Evolutionary conservation across 495 filamentous ascomycete species (phyloP).

Genomic region (Melanomma pulvis-pyrius): DNA sequence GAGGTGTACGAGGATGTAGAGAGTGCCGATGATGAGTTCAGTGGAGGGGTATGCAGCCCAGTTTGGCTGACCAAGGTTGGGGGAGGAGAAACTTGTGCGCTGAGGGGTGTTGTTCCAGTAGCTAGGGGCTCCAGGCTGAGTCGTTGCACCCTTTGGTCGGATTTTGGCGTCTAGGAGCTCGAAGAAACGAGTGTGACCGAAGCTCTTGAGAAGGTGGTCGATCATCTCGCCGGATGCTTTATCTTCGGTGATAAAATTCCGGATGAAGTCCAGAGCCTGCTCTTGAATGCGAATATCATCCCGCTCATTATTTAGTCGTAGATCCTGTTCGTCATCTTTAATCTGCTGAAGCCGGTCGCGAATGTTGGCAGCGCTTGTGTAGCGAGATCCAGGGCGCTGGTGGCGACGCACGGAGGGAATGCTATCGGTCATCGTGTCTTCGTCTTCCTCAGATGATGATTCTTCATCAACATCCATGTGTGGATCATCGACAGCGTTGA

Average conservation of each 20-base stretch:
- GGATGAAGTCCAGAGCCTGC: slow-evolving; percentile 82
- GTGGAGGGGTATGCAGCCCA: slow-evolving; percentile 35
- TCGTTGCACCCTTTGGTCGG: slow-evolving; percentile 27
- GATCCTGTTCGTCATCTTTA: slow-evolving; percentile 59
- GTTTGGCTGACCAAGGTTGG: slow-evolving; percentile 14
- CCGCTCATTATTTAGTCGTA: slow-evolving; percentile 62
- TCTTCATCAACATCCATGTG: slow-evolving; percentile 44
- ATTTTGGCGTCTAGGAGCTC: slow-evolving; percentile 75
- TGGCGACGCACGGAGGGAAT: slow-evolving; percentile 47
- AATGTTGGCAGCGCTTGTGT: slow-evolving; percentile 28
- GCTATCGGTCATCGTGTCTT: slow-evolving; percentile 60
- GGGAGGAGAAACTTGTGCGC: neutral
- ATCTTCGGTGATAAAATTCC: slow-evolving; percentile 79
- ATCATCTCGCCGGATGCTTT: slow-evolving; percentile 73
- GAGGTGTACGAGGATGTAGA: slow-evolving; percentile 80
- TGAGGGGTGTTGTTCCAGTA: slow-evolving; percentile 14
- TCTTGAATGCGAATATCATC: slow-evolving; percentile 87
- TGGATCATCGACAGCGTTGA: slow-evolving; percentile 61
- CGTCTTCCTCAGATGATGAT: slow-evolving; percentile 40
- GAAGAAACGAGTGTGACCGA: slow-evolving; percentile 77
- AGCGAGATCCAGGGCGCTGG: slow-evolving; percentile 47
- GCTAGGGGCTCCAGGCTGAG: neutral
- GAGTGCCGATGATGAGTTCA: slow-evolving; percentile 74
- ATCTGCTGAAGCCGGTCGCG: slow-evolving; percentile 53
- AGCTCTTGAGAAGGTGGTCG: slow-evolving; percentile 72